phyloP scores from a whole-genome alignment of 768 basidiomycete species.

The Lyophyllum semitale region DNA sequence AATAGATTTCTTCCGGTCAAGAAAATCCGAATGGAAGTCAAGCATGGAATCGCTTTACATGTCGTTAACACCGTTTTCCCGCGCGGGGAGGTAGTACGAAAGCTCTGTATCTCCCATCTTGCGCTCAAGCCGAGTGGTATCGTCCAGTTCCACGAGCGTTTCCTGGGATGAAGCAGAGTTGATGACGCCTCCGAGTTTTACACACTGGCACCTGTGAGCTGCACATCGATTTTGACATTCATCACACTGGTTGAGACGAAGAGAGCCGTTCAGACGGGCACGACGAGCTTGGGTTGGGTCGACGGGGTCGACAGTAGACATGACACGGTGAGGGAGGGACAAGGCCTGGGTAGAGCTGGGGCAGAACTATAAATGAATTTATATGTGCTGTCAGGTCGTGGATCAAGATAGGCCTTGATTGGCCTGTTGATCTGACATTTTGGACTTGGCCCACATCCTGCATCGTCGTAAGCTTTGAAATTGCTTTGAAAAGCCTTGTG shows the following conservation, averaged over 20 bases:
- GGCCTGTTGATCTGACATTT: neutral
- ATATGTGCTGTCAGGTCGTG: neutral
- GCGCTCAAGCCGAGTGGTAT: constrained; percentile 40
- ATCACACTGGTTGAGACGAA: neutral
- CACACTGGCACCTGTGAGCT: constrained; percentile 4
- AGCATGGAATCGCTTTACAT: constrained; percentile 52
- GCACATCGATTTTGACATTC: constrained; percentile 5
- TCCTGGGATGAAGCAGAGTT: constrained; percentile 18
- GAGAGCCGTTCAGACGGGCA: neutral
- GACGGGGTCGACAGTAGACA: neutral
- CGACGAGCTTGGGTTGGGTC: neutral
- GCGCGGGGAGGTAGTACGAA: constrained; percentile 78
- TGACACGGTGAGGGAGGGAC: neutral
- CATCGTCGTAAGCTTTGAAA: too few relatives aligned
- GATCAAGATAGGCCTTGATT: neutral
- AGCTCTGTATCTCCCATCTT: constrained; percentile 73
- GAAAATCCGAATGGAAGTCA: neutral
- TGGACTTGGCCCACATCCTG: too few relatives aligned
- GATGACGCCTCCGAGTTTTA: neutral
- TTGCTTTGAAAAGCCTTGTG: too few relatives aligned
- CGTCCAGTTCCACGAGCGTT: constrained; percentile 15
- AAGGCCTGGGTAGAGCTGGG: neutral
- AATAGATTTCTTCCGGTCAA: neutral
- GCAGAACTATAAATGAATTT: constrained; percentile 1
- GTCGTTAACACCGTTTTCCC: constrained; percentile 84